phyloP scores from a whole-genome alignment of 116 monocot genomes.

The Thalassia testudinum region DNA sequence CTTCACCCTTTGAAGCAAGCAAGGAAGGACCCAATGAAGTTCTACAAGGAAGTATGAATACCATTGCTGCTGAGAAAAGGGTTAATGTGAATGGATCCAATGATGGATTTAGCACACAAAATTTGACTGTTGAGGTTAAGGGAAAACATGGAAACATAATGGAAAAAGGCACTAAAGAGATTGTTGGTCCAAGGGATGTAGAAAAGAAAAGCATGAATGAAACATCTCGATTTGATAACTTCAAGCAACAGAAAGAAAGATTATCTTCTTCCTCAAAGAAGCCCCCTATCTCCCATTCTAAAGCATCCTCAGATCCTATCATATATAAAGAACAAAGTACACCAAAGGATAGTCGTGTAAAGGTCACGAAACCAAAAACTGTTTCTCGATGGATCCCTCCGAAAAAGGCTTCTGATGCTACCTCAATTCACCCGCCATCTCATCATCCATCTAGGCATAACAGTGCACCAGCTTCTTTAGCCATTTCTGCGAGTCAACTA shows the following conservation, averaged over 20 bases:
- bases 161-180: too few species aligned
- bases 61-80: too few species aligned
- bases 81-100: too few species aligned
- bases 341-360: conserved; percentile 1
- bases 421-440: conserved; percentile 12
- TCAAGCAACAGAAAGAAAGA: conserved; percentile 6
- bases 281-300: conserved; percentile 8
- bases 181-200: neutral
- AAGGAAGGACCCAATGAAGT: neutral
- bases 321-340: conserved; percentile 8
- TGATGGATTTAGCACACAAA: too few species aligned
- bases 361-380: conserved; percentile 9
- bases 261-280: conserved; percentile 8
- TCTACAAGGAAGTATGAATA: neutral
- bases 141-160: too few species aligned
- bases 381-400: conserved; percentile 21
- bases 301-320: conserved; percentile 12
- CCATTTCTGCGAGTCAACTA: conserved; percentile 12
- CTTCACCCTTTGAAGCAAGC: neutral
- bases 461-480: conserved; percentile 26
- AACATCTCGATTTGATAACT: conserved; percentile 1
- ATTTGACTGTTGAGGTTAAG: too few species aligned
- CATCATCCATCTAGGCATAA: conserved; percentile 35
- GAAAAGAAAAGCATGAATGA: conserved; percentile 6
- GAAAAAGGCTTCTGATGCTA: conserved; percentile 21